Percentiles rank a stretch among this genome's conserved stretches.
Evolutionary conservation across 2,329 filamentous ascomycete genomes (phyloP).

Genomic region (Microdochium bolleyi): DNA sequence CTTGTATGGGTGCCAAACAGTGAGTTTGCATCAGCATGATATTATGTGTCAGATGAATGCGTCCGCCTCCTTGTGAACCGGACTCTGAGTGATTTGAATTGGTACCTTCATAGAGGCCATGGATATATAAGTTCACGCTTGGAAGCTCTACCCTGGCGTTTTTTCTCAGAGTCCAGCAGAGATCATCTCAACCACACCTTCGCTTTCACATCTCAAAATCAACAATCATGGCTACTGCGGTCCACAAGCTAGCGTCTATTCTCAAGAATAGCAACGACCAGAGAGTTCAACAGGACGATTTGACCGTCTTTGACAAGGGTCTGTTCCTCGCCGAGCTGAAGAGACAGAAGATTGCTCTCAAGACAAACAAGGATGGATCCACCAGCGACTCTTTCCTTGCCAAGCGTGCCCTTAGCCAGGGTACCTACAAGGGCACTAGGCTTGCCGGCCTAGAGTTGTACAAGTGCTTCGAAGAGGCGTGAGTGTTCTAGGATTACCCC

Average conservation of each 20-base stretch:
- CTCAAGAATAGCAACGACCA: background rate
- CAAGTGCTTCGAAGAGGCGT: background rate
- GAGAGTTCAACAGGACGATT: background rate
- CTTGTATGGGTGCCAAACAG: too few relatives aligned
- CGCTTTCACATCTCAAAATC: background rate
- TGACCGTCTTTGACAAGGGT: background rate
- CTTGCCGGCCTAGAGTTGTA: background rate
- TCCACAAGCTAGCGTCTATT: background rate
- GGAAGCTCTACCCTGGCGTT: too few relatives aligned
- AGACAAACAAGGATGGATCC: background rate
- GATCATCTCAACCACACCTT: too few relatives aligned
- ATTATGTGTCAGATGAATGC: too few relatives aligned
- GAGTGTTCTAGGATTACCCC: too few relatives aligned
- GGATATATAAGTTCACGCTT: too few relatives aligned
- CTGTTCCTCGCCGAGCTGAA: background rate
- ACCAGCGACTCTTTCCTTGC: background rate
- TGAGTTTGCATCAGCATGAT: too few relatives aligned
- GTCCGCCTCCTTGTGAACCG: too few relatives aligned
- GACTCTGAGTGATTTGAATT: too few relatives aligned
- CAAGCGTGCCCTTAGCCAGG: background rate
- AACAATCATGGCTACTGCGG: too few relatives aligned
- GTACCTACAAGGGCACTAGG: background rate
- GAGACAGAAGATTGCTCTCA: background rate
- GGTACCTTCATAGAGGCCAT: too few relatives aligned
- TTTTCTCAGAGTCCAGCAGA: too few relatives aligned